Evolutionary conservation across 768 basidiomycete species (phyloP).

Genomic region (Pholiota microspora): DNA sequence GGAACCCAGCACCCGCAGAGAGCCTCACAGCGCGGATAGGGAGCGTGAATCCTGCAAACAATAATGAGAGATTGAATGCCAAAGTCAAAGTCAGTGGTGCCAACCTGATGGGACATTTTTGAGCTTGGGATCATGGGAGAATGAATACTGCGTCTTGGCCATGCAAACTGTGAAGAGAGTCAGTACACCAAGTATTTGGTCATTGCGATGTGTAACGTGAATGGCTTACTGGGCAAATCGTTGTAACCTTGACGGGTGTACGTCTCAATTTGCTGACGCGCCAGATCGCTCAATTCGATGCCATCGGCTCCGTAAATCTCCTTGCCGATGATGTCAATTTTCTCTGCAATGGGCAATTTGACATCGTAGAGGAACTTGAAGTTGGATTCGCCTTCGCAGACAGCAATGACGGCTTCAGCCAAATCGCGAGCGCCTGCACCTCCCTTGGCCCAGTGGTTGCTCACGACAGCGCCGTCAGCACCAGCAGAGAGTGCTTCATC

Average conservation of each 20-base stretch:
- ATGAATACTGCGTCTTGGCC: conserved; percentile 98
- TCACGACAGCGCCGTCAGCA: conserved; percentile 92
- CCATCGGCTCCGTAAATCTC: conserved; percentile 95
- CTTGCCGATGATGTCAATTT: conserved; percentile 84
- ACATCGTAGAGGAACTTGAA: conserved; percentile 96
- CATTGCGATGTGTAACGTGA: neutral
- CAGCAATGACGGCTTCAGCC: conserved; percentile 87
- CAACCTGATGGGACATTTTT: conserved; percentile 85
- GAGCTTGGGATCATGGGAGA: conserved; percentile 89
- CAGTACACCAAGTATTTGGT: neutral
- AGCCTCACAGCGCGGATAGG: conserved; percentile 87
- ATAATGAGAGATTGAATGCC: neutral
- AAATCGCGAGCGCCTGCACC: conserved; percentile 87
- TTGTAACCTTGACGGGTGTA: conserved; percentile 90
- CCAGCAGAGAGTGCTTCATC: conserved; percentile 79
- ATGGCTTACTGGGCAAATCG: conserved; percentile 67
- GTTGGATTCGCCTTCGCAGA: conserved; percentile 76
- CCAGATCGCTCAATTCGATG: conserved; percentile 82
- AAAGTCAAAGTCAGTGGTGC: conserved; percentile 13
- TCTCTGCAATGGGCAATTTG: conserved; percentile 77
- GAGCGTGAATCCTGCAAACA: conserved; percentile 76
- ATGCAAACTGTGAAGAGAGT: conserved; percentile 69
- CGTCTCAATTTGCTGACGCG: conserved; percentile 81
- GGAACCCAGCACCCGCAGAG: conserved; percentile 92
- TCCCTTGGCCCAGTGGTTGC: conserved; percentile 97